Base-by-base conservation (phyloP, 169 alveolate species). In the Eimeria acervulina region DNA sequence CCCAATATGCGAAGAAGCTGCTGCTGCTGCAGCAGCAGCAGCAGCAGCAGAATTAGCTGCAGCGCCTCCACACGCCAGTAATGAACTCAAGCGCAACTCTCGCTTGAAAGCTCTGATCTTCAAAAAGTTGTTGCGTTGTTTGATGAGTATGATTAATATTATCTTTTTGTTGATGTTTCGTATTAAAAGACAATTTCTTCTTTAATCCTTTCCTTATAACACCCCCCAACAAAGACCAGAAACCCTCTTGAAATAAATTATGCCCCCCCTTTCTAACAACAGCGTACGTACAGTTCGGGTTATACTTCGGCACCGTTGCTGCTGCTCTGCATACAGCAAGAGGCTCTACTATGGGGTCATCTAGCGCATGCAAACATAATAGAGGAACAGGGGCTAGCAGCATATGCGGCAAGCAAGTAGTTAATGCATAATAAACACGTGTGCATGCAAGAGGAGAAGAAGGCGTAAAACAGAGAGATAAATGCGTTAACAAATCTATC, bases 301-400 rank as follows among this genome's bases (percentile, higher is more conserved):
- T 83, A 15, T 83, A 47, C 92, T 55, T 83, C 17, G 92, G 92
- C 52, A 83, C 74, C 8, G 92, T 55, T 8, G 92, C 92, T 12
- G 92, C 92, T 10, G 74, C 92, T 28, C 92, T 28, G 51, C 92
- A 83, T 0, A 83, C 76, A 5, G 52, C 76, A 36, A 55, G 26
- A 1, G 92, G 76, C 33, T 83, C 92, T n/a, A 83, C 76, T 0
- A 83, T 55, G 52, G 92, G 92, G n/a, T 83, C 92, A 36, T 83
- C 92, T 47, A 83, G 92, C 28, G 92, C 92, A 52, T 83, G 92
- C 44, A 83, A 74, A 83, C 92, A 83, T 51, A 83, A 47, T 7
- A 83, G 92, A 15, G 92, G 92, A 42, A 83, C 70, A 26, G 92
- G 92, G 52, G 44, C 92, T 47, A 47, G 74, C 51, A 83, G 92